Conservation (phyloP, 2,329 filamentous ascomycete species). For the Fusarium compactum region DNA sequence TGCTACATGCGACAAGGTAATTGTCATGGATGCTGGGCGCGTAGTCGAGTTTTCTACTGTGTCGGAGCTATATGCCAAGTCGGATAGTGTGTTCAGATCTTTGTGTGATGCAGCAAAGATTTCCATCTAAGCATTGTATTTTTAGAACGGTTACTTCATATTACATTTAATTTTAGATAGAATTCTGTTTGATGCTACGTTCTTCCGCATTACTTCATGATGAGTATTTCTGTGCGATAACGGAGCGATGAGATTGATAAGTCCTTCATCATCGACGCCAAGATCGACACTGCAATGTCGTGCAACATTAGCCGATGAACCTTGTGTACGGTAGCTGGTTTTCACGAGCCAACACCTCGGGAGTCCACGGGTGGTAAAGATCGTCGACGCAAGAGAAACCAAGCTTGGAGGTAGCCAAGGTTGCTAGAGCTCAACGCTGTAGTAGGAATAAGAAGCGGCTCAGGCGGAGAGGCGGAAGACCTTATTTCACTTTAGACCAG, state of each 20-base stretch:
- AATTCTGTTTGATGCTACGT: not conserved
- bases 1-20: slow-evolving; percentile 35
- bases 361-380: not conserved
- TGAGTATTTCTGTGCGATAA: not conserved
- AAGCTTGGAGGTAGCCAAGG: not conserved
- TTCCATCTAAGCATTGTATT: not conserved
- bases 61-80: not conserved
- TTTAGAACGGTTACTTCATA: not conserved
- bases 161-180: not conserved
- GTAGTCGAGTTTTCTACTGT: slow-evolving; percentile 35
- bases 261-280: not conserved
- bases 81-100: slow-evolving; percentile 18
- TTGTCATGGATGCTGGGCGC: slow-evolving; percentile 36
- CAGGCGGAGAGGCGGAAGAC: not conserved
- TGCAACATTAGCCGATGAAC: not conserved
- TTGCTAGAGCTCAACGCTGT: not conserved
- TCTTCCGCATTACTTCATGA: not conserved
- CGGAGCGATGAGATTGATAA: slow-evolving; percentile 4
- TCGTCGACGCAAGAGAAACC: not conserved
- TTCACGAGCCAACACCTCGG: not conserved
- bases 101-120: slow-evolving; percentile 28
- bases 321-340: not conserved
- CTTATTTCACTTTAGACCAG: not conserved
- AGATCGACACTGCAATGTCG: not conserved
- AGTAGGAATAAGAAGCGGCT: not conserved